These are phyloP conservation scores for Pythium coloratum DNA, from an alignment of 352 stramenopile species.

Conservation along the genomic window DNA sequence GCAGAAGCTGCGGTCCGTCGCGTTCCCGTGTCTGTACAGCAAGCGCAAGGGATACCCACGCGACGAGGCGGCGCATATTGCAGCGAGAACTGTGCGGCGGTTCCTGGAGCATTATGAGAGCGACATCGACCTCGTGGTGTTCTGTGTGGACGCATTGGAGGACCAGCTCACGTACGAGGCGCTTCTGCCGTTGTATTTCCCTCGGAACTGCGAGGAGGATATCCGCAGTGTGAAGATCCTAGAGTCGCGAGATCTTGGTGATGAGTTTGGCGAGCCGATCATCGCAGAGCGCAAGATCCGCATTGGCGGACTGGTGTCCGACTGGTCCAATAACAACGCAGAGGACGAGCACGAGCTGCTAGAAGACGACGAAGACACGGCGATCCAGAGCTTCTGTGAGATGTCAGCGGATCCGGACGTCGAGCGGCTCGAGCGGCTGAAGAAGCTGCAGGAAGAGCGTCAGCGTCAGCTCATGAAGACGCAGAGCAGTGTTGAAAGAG, in stretches of 20 bases:
- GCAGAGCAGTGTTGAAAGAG: constrained; percentile 4
- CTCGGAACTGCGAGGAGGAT: constrained; percentile 43
- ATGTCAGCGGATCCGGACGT: constrained; percentile 62
- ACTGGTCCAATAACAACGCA: constrained; percentile 6
- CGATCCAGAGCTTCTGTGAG: constrained; percentile 55
- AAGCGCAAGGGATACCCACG: constrained; percentile 73
- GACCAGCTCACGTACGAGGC: constrained; percentile 65
- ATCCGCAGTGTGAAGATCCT: constrained; percentile 30
- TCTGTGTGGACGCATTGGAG: constrained; percentile 63
- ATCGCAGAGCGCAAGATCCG: constrained; percentile 83
- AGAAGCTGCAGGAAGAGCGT: constrained; percentile 38
- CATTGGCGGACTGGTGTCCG: constrained; percentile 35
- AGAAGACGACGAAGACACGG: constrained; percentile 38
- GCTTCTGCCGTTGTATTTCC: constrained; percentile 77
- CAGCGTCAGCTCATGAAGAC: constrained; percentile 32
- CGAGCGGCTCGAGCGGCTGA: constrained; percentile 48
- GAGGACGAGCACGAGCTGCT: constrained; percentile 30
- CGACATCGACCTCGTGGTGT: constrained; percentile 60
- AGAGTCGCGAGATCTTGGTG: constrained; percentile 43
- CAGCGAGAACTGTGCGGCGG: constrained; percentile 59
- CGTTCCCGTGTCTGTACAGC: constrained; percentile 78
- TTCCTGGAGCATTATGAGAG: constrained; percentile 75
- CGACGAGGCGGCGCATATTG: constrained; percentile 78
- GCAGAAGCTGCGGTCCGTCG: constrained; percentile 57
- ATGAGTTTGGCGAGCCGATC: constrained; percentile 77